Percentiles rank a stretch among this genome's conserved stretches.
These are phyloP conservation scores for Suhomyces canberraensis DNA, from an alignment of 805 yeast species.

Conservation along the genomic window DNA sequence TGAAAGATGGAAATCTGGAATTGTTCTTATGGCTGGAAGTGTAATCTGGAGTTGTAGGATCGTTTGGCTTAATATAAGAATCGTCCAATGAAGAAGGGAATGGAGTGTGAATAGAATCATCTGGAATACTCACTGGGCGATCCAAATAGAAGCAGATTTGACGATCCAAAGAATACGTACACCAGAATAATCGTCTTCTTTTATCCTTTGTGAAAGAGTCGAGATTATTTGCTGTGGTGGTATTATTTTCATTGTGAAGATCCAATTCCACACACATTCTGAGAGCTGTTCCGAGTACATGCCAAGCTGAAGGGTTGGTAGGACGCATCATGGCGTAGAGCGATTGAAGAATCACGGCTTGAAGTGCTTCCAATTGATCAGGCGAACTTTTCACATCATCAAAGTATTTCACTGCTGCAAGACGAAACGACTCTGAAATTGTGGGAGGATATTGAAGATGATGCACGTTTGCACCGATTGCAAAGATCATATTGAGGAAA, in stretches of 20 bases:
- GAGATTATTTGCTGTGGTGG: constrained; percentile 21
- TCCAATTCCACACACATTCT: constrained; percentile 83
- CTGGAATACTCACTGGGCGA: constrained; percentile 86
- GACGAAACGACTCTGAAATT: constrained; percentile 66
- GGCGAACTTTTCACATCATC: constrained; percentile 54
- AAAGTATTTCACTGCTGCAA: constrained; percentile 58
- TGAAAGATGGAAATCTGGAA: constrained; percentile 52
- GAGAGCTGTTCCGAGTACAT: constrained; percentile 74
- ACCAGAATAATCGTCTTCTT: constrained; percentile 70
- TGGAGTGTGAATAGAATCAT: constrained; percentile 65
- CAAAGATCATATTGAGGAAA: constrained; percentile 73
- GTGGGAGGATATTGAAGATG: constrained; percentile 63
- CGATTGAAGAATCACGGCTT: constrained; percentile 66
- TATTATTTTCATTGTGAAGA: constrained; percentile 59
- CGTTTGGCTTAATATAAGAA: constrained; percentile 45
- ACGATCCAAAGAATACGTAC: constrained; percentile 80
- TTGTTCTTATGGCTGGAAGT: not conserved
- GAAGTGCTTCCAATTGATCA: constrained; percentile 68
- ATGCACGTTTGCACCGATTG: constrained; percentile 74
- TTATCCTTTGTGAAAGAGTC: constrained; percentile 63
- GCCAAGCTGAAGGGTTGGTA: constrained; percentile 91
- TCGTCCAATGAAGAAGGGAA: constrained; percentile 79
- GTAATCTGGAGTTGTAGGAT: constrained; percentile 9
- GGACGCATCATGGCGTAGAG: constrained; percentile 84
- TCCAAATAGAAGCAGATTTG: constrained; percentile 85